Percentiles rank a stretch among this genome's conserved stretches.
Evolutionary conservation across 2,329 filamentous ascomycete genomes (phyloP).

Genomic region (Hymenoscyphus fraxineus): DNA sequence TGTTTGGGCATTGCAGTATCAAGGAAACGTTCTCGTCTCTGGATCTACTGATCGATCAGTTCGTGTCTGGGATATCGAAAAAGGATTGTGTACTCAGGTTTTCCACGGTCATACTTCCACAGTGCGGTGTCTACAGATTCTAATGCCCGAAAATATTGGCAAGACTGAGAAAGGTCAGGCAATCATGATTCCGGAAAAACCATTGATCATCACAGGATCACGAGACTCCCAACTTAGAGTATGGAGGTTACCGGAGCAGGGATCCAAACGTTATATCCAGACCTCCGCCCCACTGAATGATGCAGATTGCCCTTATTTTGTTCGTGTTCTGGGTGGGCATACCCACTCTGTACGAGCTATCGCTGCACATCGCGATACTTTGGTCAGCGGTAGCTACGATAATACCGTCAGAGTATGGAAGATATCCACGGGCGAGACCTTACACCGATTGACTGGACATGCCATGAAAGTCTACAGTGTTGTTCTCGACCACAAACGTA

Average conservation of each 20-base stretch:
- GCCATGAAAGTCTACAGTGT: conserved; percentile 95
- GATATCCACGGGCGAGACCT: conserved; percentile 86
- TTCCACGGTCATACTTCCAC: conserved; percentile 98
- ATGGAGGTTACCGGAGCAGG: conserved; percentile 84
- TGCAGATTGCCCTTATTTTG: conserved; percentile 88
- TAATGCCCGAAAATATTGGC: conserved; percentile 79
- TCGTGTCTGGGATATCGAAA: conserved; percentile 98
- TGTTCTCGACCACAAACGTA: conserved; percentile 84
- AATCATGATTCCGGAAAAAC: conserved; percentile 89
- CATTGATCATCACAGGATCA: conserved; percentile 94
- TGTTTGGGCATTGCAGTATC: conserved; percentile 95
- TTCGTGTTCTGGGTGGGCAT: conserved; percentile 81
- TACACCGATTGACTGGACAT: conserved; percentile 83
- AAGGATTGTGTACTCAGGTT: conserved; percentile 85
- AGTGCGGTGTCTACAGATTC: conserved; percentile 89
- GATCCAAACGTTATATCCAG: conserved; percentile 74
- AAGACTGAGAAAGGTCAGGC: conserved; percentile 66
- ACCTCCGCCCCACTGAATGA: conserved; percentile 69
- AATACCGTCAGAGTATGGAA: conserved; percentile 94
- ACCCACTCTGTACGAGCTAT: conserved; percentile 94
- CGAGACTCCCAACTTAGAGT: conserved; percentile 90
- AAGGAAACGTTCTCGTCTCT: conserved; percentile 91
- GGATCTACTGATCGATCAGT: conserved; percentile 95
- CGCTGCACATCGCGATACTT: conserved; percentile 86
- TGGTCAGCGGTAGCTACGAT: conserved; percentile 98